Percentiles rank a stretch among this genome's conserved stretches.
Evolutionary conservation across 2,329 filamentous ascomycete genomes (phyloP).

Genomic region (Aspergillus versicolor): DNA sequence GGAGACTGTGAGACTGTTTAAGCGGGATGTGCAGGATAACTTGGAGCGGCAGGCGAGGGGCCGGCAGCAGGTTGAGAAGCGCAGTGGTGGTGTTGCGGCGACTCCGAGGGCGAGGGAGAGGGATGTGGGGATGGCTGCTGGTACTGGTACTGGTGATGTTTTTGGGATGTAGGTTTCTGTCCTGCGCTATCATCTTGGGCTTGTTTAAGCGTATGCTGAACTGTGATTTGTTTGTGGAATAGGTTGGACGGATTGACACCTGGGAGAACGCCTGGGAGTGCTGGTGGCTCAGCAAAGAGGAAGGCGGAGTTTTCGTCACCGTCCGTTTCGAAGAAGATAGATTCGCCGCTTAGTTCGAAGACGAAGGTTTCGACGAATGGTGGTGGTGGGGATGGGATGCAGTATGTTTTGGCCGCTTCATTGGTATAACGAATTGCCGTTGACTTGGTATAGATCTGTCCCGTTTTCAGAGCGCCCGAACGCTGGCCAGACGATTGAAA

Average conservation of each 20-base stretch:
- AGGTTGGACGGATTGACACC: conserved; percentile 69
- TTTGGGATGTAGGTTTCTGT: conserved; percentile 69
- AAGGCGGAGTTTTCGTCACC: conserved; percentile 53
- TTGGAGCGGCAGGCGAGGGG: conserved; percentile 68
- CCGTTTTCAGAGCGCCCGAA: conserved; percentile 76
- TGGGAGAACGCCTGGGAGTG: conserved; percentile 28
- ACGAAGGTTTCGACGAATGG: conserved; percentile 38
- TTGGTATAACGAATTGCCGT: background rate
- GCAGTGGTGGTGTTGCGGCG: conserved; percentile 53
- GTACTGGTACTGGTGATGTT: conserved; percentile 69
- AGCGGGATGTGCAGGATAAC: conserved; percentile 80
- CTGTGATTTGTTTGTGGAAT: background rate
- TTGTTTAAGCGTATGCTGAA: background rate
- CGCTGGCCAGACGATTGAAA: conserved; percentile 77
- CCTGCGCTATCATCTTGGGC: background rate
- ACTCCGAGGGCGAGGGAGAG: conserved; percentile 58
- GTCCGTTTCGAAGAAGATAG: conserved; percentile 45
- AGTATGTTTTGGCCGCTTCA: conserved; percentile 34
- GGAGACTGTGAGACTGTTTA: conserved; percentile 72
- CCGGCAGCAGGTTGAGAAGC: conserved; percentile 63
- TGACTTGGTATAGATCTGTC: conserved; percentile 46
- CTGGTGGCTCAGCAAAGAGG: conserved; percentile 52
- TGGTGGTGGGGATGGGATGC: conserved; percentile 29
- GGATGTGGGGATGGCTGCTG: conserved; percentile 52
- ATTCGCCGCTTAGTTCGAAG: conserved; percentile 50